These are phyloP conservation scores for Chlamydomonas schloesseri DNA, from an alignment of 139 green algal species.

Conservation along the genomic window DNA sequence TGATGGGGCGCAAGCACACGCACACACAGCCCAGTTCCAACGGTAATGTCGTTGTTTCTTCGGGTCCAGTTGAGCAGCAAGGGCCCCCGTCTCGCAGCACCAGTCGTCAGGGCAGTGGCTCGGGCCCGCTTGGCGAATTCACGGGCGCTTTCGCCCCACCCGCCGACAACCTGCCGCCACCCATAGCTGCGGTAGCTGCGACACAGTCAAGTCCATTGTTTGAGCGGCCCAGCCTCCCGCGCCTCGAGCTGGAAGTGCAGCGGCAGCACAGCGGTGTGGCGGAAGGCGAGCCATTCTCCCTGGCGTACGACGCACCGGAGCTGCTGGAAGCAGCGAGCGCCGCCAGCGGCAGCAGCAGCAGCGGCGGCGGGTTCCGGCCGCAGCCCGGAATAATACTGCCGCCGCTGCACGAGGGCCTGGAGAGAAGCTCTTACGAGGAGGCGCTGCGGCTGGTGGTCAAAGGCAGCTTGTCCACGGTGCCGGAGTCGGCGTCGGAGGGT, in stretches of 20 bases:
- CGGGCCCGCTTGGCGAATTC: not conserved
- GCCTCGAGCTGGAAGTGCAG: not conserved
- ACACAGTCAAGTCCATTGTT: not conserved
- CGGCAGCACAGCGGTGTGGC: not conserved
- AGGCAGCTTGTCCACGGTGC: constrained; percentile 11
- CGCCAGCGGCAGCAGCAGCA: not conserved
- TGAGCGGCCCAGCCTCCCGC: not conserved
- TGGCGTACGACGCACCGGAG: not conserved
- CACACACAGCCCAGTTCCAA: no score
- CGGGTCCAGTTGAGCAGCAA: no score
- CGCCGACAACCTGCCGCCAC: no score
- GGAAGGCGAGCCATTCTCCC: not conserved
- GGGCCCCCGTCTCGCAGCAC: no score
- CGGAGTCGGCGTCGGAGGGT: not conserved
- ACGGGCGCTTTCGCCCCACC: no score
- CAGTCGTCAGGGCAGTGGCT: no score
- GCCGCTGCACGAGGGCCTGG: not conserved
- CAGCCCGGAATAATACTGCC: not conserved
- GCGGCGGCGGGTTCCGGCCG: not conserved
- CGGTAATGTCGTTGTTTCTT: no score
- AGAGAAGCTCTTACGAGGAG: constrained; percentile 2
- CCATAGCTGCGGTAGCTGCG: no score
- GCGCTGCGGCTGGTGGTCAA: constrained; percentile 2
- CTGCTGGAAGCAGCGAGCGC: not conserved
- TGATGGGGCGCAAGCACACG: no score